Base-by-base conservation (phyloP, 208 protist genomes). In the Trypanosoma melophagium region DNA sequence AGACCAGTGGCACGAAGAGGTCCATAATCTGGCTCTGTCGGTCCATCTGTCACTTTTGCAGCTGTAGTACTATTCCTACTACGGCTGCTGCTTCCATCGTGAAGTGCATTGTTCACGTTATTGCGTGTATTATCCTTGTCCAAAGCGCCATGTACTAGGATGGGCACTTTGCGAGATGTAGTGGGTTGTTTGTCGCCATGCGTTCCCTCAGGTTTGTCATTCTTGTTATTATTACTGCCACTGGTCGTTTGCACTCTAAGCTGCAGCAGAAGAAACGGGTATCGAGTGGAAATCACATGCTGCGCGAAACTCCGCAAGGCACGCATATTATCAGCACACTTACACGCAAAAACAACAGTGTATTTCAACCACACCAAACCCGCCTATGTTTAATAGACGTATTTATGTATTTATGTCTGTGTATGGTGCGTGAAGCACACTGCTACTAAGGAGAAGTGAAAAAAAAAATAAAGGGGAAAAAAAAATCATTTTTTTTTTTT, bases 11-110 rank as follows among this genome's bases (percentile, higher is more conserved):
- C 74, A 42, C 90, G 86, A 24, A 90, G 71, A 7, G 90, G 90
- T 10, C 86, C 86, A 65, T 95, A 88, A 65, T 95, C 89, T 14
- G 79, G 83, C 56, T 81, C 76, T 73, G 79, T 81, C 24, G 84
- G 77, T 7, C 87, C 82, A 38, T 89, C 76, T 44, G 76, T 69
- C n/a, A 79, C 31, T 14, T 24, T 22, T 10, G 19, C 60, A 19
- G 50, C 59, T 13, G 69, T 47, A 17, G 19, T 60, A 22, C 40
- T 41, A 42, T 40, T 55, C 2, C 21, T 47, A 45, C 0, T 47
- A 22, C 40, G 19, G 22, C 35, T 55, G 9, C 21, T 47, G 22
- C 0, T 3, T 49, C 52, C 24, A 63, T 35, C 17, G 14, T 52
- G 3, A 28, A 41, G 17, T 57, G 22, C 38, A 19, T 54, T 45